Percentiles rank a stretch among this genome's conserved stretches.
phyloP scores from a whole-genome alignment of 2,329 filamentous ascomycete genomes.

The Ploettnerulaceae sp. region DNA sequence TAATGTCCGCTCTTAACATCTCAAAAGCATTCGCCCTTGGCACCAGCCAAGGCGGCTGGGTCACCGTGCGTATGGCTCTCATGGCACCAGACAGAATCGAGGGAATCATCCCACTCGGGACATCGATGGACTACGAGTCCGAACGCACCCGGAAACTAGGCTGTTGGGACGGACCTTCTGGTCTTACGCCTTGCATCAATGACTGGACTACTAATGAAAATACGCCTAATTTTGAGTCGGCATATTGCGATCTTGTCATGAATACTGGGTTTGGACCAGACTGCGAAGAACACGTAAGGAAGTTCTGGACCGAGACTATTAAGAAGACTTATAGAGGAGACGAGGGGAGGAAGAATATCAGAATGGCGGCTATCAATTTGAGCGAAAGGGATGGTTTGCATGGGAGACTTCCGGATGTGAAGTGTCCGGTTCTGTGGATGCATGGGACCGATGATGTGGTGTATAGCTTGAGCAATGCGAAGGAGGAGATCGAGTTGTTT shows the following conservation, averaged over 20 bases:
- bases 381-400: slow-evolving; percentile 45
- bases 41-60: slow-evolving; percentile 49
- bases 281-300: slow-evolving; percentile 35
- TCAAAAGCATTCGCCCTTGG: slow-evolving; percentile 46
- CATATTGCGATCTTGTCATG: slow-evolving; percentile 43
- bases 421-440: slow-evolving; percentile 47
- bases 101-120: slow-evolving; percentile 45
- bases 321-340: slow-evolving; percentile 45
- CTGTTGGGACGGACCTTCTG: slow-evolving; percentile 45
- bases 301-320: slow-evolving; percentile 45
- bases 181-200: slow-evolving; percentile 38
- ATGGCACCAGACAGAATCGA: slow-evolving; percentile 46
- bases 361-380: slow-evolving; percentile 43
- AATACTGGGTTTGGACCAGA: slow-evolving; percentile 43
- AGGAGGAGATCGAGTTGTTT: slow-evolving; percentile 48
- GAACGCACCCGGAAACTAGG: slow-evolving; percentile 41
- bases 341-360: slow-evolving; percentile 44
- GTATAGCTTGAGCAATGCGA: slow-evolving; percentile 38
- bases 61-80: slow-evolving; percentile 46
- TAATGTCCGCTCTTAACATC: slow-evolving; percentile 47
- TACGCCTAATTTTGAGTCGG: slow-evolving; percentile 44
- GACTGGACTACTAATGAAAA: slow-evolving; percentile 37
- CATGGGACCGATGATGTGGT: slow-evolving; percentile 42
- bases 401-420: slow-evolving; percentile 42
- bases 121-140: slow-evolving; percentile 51